These are phyloP conservation scores for Balamuthia mandrillaris DNA, from an alignment of 208 protist species.

Conservation along the genomic window DNA sequence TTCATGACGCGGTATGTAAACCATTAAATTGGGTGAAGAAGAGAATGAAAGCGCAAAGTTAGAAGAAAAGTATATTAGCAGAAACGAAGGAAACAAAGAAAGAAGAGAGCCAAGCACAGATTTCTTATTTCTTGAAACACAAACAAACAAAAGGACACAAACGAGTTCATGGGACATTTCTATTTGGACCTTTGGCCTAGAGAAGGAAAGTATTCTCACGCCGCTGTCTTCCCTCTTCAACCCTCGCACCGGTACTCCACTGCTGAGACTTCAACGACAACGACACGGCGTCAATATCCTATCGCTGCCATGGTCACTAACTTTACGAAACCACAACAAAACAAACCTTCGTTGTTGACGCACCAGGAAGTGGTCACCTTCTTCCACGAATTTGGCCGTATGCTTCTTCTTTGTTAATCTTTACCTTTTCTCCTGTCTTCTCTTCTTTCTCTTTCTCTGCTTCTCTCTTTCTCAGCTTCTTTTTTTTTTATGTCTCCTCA, in stretches of 20 bases:
- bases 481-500: too few species aligned
- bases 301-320: slow-evolving; percentile 48
- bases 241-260: not conserved
- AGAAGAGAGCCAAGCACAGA: too few species aligned
- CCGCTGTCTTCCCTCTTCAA: slow-evolving; percentile 51
- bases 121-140: too few species aligned
- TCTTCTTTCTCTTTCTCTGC: too few species aligned
- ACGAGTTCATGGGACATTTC: slow-evolving; percentile 60
- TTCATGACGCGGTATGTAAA: too few species aligned
- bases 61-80: too few species aligned
- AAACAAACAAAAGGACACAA: not conserved
- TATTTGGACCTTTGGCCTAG: slow-evolving; percentile 64
- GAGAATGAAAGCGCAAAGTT: too few species aligned
- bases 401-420: not conserved
- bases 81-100: too few species aligned
- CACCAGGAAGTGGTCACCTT: slow-evolving; percentile 66
- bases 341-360: slow-evolving; percentile 53
- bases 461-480: too few species aligned
- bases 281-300: not conserved
- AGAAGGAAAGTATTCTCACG: slow-evolving; percentile 65
- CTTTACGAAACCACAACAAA: slow-evolving; percentile 51
- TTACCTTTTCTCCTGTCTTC: not conserved
- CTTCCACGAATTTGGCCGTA: slow-evolving; percentile 70
- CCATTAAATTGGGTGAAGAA: too few species aligned
- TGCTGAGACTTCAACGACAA: not conserved